Evolutionary conservation across 257 asterid genomes (phyloP), one percentile per base, ranked within the genome.

Genomic region (Solanum corneliomulleri): DNA sequence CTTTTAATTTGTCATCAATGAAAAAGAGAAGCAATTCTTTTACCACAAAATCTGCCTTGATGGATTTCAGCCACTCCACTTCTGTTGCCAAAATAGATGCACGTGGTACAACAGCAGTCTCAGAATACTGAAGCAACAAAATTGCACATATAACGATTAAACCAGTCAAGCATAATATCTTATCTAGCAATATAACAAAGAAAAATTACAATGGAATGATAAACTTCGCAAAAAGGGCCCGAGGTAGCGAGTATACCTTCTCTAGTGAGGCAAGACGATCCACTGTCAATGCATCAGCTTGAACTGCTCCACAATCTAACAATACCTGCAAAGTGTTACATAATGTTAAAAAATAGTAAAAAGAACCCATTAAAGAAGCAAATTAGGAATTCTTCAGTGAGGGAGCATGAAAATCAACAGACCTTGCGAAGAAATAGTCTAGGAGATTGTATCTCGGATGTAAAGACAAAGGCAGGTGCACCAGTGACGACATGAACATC

Each of bases 221-320:
- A 15, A 66, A 42, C 62, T 66, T 74, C 37, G 18, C 20, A 71
- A 68, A 64, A 39, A 66, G 44, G 84, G 29, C 69, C 25, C 11
- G 7, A 35, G 62, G 45, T 23, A 86, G 37, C 35, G 5, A 74
- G 41, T 78, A 84, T 80, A 93, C 99, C 95, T 93, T 96, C 92
- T 97, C 98, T 88, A 97, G 85, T 77, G 99, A 97, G 85, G 99
- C 99, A 86, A 97, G 98, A 58, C 98, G 98, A 88, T 97, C 99
- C 89, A 97, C 99, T 11, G 99, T 97, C 94, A 97, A 91, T 29
- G 99, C 99, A 92, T 97, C 99, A 47, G 99, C 97, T 91, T 97
- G 99, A 91, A 97, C 98, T 81, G 99, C 99, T 84, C 99, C 99
- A 92, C 99, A 97, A 88, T 97, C 99, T 84, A 97, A 90, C 75